Evolutionary conservation across 1,139 yeast genomes (phyloP), one percentile per base, ranked within the genome.

Genomic region (Pichia sorboxylosa): DNA sequence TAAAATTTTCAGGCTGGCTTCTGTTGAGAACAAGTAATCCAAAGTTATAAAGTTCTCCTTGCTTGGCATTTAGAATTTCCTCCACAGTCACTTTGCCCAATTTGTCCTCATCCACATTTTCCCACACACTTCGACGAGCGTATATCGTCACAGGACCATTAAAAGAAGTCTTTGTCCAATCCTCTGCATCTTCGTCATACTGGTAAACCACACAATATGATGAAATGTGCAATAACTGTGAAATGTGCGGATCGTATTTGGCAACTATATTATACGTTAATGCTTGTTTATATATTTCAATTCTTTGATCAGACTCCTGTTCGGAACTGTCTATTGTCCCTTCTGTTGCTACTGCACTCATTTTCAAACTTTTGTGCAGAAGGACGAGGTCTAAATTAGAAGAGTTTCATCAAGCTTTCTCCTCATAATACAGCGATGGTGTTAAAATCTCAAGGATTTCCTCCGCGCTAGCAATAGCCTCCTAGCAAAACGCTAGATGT

Each of bases 61-160:
- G 18, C 13, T 27, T 31, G 6, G 35, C 27, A 16, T 26, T 23
- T 3, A 35, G 11, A 4, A 44, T 10, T 9, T 34, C 27, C 4
- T 52, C 24, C 23, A 34, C 33, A 37, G 30, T 15, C 38, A 44
- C 24, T 36, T 34, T 18, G 22, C 21, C 11, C 35, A 32, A 28
- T 26, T 33, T 25, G 26, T 23, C 17, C 22, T 30, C 32, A 28
- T 41, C 27, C 30, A 40, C 26, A 4, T 24, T 32, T 35, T 41
- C 44, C 44, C 44, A 41, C 1, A 23, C 26, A 18, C 39, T 32
- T 27, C 49, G 51, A n/a, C 57, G 49, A 48, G 38, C 72, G 52
- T 87, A 87, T 18, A 87, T 64, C 4, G 90, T 83, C 34, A 85
- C 51, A 0, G 90, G 76, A 4, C 97, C 96, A 49, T 78, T 87